Percentiles rank a stretch among this genome's conserved stretches.
phyloP scores from a whole-genome alignment of 768 basidiomycete species.

The Roridomyces roridus region DNA sequence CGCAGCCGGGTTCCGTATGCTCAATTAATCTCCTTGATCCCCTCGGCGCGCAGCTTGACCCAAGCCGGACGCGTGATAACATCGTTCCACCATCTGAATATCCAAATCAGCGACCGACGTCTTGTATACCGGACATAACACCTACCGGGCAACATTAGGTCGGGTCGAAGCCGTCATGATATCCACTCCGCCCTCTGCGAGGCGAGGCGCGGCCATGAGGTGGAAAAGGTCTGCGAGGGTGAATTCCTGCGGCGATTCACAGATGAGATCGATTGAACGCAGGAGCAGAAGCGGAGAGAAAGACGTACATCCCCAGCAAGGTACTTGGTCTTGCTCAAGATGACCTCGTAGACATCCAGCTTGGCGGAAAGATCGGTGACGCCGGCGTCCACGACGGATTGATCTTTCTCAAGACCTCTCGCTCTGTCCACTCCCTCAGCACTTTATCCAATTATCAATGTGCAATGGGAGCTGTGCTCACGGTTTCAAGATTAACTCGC shows the following conservation, averaged over 20 bases:
- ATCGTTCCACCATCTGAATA: constrained; percentile 55
- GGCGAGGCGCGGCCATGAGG: constrained; percentile 41
- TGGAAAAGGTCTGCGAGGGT: constrained; percentile 54
- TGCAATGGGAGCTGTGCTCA: not conserved
- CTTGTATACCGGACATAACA: too few species aligned
- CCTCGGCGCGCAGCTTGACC: constrained; percentile 47
- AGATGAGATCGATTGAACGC: too few species aligned
- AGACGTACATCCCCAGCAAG: constrained; percentile 58
- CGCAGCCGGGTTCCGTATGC: too few species aligned
- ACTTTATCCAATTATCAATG: too few species aligned
- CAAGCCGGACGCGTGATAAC: constrained; percentile 52
- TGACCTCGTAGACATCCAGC: constrained; percentile 58
- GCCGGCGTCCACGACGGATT: constrained; percentile 32
- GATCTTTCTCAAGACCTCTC: constrained; percentile 25
- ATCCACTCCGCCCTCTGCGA: constrained; percentile 29
- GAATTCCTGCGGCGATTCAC: constrained; percentile 34
- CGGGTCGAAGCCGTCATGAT: constrained; percentile 34
- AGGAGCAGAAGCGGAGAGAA: too few species aligned
- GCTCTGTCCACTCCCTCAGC: constrained; percentile 18
- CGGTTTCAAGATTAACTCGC: not conserved
- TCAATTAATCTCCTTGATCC: too few species aligned
- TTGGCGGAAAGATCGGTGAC: constrained; percentile 39
- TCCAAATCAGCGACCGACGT: too few species aligned
- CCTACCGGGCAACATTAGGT: constrained; percentile 54
- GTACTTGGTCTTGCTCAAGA: constrained; percentile 58